Percentiles rank a stretch among this genome's conserved stretches.
phyloP scores from a whole-genome alignment of 2,329 filamentous ascomycete species.

The Paecilomyces variotii region DNA sequence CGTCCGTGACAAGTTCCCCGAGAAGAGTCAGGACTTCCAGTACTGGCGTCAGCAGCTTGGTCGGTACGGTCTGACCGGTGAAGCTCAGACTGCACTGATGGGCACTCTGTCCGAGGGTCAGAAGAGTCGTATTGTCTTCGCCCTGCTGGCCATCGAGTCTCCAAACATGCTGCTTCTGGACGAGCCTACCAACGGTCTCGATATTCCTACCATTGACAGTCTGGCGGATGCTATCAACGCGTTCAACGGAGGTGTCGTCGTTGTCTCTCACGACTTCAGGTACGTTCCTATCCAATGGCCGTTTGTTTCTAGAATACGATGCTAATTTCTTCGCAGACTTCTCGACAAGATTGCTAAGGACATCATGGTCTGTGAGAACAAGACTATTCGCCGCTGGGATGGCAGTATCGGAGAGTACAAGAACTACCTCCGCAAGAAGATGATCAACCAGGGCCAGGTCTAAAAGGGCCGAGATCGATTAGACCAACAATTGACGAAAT shows the following conservation, averaged over 20 bases:
- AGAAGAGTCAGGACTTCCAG: slow-evolving; percentile 93
- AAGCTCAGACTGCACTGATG: slow-evolving; percentile 93
- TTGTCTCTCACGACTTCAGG: slow-evolving; percentile 99
- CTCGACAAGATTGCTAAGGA: slow-evolving; percentile 99
- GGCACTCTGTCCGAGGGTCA: slow-evolving; percentile 96
- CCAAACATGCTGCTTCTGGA: slow-evolving; percentile 98
- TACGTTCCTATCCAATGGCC: slow-evolving; percentile 40
- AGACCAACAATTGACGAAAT: slow-evolving; percentile 1
- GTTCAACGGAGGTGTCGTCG: slow-evolving; percentile 91
- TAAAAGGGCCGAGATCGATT: slow-evolving; percentile 37
- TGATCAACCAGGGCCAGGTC: slow-evolving; percentile 80
- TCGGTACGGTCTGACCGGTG: slow-evolving; percentile 84
- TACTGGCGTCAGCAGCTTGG: slow-evolving; percentile 99
- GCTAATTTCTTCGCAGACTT: slow-evolving; percentile 51
- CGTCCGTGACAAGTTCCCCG: slow-evolving; percentile 85
- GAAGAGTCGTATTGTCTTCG: slow-evolving; percentile 97
- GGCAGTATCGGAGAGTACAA: slow-evolving; percentile 92
- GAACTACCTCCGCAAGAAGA: slow-evolving; percentile 98
- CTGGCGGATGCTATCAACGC: slow-evolving; percentile 96
- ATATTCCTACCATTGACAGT: slow-evolving; percentile 97
- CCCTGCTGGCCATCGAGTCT: slow-evolving; percentile 83
- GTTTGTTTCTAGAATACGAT: slow-evolving; percentile 4
- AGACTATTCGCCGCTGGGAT: slow-evolving; percentile 83
- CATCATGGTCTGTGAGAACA: slow-evolving; percentile 98
- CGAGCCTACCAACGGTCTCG: slow-evolving; percentile 98